Percentiles rank a stretch among this genome's conserved stretches.
These are phyloP conservation scores for Entophlyctis helioformis DNA, from an alignment of 192 early-diverging fungal species.

Conservation along the genomic window DNA sequence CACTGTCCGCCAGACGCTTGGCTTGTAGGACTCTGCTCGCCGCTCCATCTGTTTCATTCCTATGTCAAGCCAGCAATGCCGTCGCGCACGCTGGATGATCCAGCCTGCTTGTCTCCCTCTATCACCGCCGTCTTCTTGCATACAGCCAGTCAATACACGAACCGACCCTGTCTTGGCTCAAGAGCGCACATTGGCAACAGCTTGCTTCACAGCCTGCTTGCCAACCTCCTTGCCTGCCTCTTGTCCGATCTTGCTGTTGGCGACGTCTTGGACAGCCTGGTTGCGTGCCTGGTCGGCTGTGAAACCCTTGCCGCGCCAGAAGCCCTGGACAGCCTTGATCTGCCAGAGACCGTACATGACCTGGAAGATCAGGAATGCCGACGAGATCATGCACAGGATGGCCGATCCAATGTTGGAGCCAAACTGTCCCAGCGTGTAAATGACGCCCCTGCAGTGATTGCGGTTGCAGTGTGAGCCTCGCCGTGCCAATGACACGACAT, in stretches of 20 bases:
- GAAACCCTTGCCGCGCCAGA: conserved; percentile 15
- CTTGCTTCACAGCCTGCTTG: conserved; percentile 4
- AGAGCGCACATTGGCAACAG: neutral
- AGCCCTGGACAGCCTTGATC: conserved; percentile 14
- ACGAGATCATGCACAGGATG: conserved; percentile 17
- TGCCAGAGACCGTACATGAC: conserved; percentile 29
- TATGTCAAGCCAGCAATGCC: no score
- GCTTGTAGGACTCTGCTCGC: no score
- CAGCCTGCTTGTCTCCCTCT: no score
- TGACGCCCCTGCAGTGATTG: conserved; percentile 24
- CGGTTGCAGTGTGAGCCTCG: no score
- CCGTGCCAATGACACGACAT: neutral
- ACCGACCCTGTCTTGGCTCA: no score
- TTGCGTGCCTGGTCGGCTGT: conserved; percentile 17
- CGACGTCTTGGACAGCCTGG: conserved; percentile 18
- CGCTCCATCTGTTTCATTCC: no score
- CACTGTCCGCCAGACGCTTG: no score
- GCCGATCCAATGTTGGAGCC: conserved; percentile 11
- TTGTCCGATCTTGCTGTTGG: conserved; percentile 2
- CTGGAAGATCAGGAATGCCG: conserved; percentile 15
- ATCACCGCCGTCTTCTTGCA: no score
- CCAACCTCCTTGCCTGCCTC: conserved; percentile 4
- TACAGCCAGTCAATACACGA: no score
- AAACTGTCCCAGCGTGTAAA: conserved; percentile 14
- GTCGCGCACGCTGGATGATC: no score